These are phyloP conservation scores for Erysimum cheiri DNA, from an alignment of 441 rosid genomes.

Conservation along the genomic window DNA sequence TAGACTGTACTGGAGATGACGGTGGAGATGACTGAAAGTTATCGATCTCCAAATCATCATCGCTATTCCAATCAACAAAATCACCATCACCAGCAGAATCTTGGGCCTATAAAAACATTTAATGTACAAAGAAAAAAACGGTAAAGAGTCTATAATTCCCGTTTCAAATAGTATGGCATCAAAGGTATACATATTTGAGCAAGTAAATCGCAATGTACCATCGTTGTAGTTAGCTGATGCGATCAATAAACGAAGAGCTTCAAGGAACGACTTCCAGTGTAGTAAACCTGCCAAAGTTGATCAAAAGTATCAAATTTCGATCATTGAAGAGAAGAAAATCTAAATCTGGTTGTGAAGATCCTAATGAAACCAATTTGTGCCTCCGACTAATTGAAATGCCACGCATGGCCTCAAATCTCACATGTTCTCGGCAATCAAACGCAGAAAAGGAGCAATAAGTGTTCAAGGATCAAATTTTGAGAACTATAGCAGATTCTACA, in stretches of 20 bases:
- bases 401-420: background rate
- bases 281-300: slow-evolving; percentile 31
- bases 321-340: background rate
- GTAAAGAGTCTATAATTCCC: background rate
- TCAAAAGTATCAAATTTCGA: slow-evolving; percentile 6
- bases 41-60: slow-evolving; percentile 43
- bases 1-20: slow-evolving; percentile 15
- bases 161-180: background rate
- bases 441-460: background rate
- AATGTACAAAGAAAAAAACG: background rate
- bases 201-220: slow-evolving; percentile 36
- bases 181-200: background rate
- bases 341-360: background rate
- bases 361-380: background rate
- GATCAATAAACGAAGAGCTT: background rate
- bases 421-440: background rate
- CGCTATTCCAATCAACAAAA: slow-evolving; percentile 21
- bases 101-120: slow-evolving; percentile 35
- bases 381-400: background rate
- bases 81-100: slow-evolving; percentile 28
- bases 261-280: background rate
- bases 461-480: background rate
- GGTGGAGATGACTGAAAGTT: slow-evolving; percentile 34
- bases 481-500: background rate
- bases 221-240: slow-evolving; percentile 24